phyloP scores from a whole-genome alignment of 495 filamentous ascomycete species.

The Cairneyella variabilis region DNA sequence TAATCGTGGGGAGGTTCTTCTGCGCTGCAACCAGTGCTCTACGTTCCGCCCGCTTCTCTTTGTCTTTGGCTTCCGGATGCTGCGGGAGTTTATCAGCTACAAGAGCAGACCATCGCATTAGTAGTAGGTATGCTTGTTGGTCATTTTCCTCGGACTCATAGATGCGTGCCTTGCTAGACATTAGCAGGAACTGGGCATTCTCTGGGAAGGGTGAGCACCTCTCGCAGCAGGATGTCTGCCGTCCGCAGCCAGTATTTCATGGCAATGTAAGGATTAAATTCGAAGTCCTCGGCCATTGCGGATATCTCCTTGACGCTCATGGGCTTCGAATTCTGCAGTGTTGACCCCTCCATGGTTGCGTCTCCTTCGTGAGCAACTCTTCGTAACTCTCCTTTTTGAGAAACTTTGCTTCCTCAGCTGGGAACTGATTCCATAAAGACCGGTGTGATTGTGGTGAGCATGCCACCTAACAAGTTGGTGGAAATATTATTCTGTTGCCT shows the following conservation, averaged over 20 bases:
- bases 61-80: conserved; percentile 54
- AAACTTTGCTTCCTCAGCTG: too few species aligned
- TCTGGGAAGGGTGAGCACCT: too few species aligned
- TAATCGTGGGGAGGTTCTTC: conserved; percentile 22
- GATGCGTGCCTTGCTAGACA: conserved; percentile 54
- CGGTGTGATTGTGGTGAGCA: too few species aligned
- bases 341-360: conserved; percentile 24
- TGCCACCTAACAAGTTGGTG: too few species aligned
- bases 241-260: conserved; percentile 81
- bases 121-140: conserved; percentile 79
- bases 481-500: too few species aligned
- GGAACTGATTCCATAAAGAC: too few species aligned
- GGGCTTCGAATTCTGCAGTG: conserved; percentile 38
- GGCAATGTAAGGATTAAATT: conserved; percentile 70
- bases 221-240: conserved; percentile 69
- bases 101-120: conserved; percentile 76
- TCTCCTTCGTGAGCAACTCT: too few species aligned
- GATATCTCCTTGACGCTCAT: conserved; percentile 71
- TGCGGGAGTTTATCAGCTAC: conserved; percentile 55
- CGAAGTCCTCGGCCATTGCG: conserved; percentile 65
- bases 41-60: conserved; percentile 32
- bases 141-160: conserved; percentile 84
- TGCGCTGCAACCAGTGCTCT: conserved; percentile 16
- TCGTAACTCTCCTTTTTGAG: too few species aligned
- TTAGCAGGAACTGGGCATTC: conserved; percentile 1